Evolutionary conservation across 768 basidiomycete species (phyloP).

Genomic region (Hydnomerulius pinastri): DNA sequence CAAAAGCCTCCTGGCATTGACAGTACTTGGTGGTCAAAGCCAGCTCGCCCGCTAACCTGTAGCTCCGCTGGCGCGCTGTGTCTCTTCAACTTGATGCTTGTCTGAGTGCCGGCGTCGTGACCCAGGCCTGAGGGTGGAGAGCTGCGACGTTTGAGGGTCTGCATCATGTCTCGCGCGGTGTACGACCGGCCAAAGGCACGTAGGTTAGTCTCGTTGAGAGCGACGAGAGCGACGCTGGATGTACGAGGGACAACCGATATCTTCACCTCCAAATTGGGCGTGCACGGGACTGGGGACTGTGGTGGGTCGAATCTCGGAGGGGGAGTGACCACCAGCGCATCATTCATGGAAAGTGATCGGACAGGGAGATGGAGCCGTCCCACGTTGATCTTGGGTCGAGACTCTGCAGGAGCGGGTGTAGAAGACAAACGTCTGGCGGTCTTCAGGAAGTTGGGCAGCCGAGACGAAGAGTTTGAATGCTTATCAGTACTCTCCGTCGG

Average conservation of each 20-base stretch:
- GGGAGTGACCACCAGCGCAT: conserved; percentile 5
- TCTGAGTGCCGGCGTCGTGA: conserved; percentile 16
- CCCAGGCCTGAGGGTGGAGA: conserved; percentile 27
- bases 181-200: conserved; percentile 55
- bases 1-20: conserved; percentile 61
- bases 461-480: conserved; percentile 21
- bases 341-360: conserved; percentile 26
- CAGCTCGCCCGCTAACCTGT: conserved; percentile 46
- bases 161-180: conserved; percentile 65
- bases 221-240: conserved; percentile 41
- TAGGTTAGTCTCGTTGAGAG: conserved; percentile 56
- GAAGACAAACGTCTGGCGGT: conserved; percentile 9
- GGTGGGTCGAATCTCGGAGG: conserved; percentile 20
- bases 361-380: conserved; percentile 47
- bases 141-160: conserved; percentile 60
- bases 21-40: conserved; percentile 62
- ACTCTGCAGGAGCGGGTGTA: conserved; percentile 17
- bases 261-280: conserved; percentile 48
- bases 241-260: conserved; percentile 51
- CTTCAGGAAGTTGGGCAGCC: conserved; percentile 37
- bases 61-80: conserved; percentile 68
- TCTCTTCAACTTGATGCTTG: conserved; percentile 48
- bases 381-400: conserved; percentile 29
- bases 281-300: conserved; percentile 37
- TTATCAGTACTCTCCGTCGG: conserved; percentile 20